Conservation (phyloP, 352 stramenopile genomes). For the Globisporangium barbulae region DNA sequence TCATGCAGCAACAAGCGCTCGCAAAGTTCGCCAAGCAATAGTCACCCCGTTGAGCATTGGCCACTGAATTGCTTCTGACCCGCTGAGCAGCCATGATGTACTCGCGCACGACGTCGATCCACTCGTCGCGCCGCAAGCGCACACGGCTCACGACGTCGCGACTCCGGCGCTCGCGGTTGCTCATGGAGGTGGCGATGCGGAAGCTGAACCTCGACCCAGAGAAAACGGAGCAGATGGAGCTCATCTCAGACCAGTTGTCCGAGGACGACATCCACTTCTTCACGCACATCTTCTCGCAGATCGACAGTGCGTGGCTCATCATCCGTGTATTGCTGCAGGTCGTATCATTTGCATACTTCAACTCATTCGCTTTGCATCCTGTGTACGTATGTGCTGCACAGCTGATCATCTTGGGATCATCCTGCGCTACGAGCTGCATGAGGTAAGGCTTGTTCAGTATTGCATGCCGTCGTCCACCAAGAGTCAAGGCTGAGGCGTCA, state of each 20-base stretch:
- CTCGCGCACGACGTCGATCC: conserved; percentile 43
- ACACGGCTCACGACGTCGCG: conserved; percentile 44
- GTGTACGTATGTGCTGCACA: conserved; percentile 13
- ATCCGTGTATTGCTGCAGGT: not conserved
- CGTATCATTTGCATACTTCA: not conserved
- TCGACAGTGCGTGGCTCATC: conserved; percentile 40
- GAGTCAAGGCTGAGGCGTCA: not conserved
- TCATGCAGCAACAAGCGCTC: not conserved
- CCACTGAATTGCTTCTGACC: not conserved
- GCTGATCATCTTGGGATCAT: conserved; percentile 61
- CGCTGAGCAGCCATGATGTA: conserved; percentile 23
- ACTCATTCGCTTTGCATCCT: not conserved
- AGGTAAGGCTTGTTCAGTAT: conserved; percentile 18
- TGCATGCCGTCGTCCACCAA: not conserved
- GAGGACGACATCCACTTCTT: conserved; percentile 60
- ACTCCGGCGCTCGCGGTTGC: conserved; percentile 46
- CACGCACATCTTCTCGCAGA: conserved; percentile 66
- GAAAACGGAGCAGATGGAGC: conserved; percentile 57
- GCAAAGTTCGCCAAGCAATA: too few species aligned
- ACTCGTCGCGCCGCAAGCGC: conserved; percentile 44
- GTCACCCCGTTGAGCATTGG: not conserved
- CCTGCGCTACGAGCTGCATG: conserved; percentile 59
- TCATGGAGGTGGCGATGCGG: conserved; percentile 59
- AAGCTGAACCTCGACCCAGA: conserved; percentile 61
- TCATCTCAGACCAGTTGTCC: conserved; percentile 55